phyloP scores from a whole-genome alignment of 345 rosid genomes.

The Eutrema japonicum region DNA sequence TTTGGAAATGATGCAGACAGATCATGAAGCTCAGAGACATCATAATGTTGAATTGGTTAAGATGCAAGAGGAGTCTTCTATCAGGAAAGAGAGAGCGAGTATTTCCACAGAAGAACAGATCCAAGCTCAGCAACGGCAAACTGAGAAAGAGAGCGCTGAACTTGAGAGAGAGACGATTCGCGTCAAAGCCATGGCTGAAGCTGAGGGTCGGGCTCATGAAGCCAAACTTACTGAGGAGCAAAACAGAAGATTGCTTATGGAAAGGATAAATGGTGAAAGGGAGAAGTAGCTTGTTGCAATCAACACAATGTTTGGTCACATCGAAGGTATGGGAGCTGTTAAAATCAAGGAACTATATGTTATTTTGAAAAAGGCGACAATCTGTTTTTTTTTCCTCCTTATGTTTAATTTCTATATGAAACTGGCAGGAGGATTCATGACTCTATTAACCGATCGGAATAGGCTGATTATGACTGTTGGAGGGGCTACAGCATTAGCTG shows the following conservation, averaged over 20 bases:
- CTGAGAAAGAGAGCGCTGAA: slow-evolving; percentile 97
- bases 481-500: slow-evolving; percentile 95
- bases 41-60: slow-evolving; percentile 80
- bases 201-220: too few relatives aligned
- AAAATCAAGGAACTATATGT: too few relatives aligned
- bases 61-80: slow-evolving; percentile 93
- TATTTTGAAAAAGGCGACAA: too few relatives aligned
- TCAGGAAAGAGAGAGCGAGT: slow-evolving; percentile 76
- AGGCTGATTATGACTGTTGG: slow-evolving; percentile 95
- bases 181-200: slow-evolving; percentile 94
- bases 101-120: slow-evolving; percentile 86
- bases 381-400: too few relatives aligned
- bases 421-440: too few relatives aligned
- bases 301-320: too few relatives aligned
- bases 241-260: slow-evolving; percentile 54
- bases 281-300: too few relatives aligned
- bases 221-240: too few relatives aligned
- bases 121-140: slow-evolving; percentile 92
- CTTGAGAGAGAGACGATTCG: slow-evolving; percentile 89
- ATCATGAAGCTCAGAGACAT: slow-evolving; percentile 88
- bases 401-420: too few relatives aligned
- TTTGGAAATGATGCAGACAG: slow-evolving; percentile 59
- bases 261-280: too few relatives aligned
- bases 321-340: too few relatives aligned
- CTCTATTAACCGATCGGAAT: slow-evolving; percentile 70